Evolutionary conservation across 805 yeast genomes (phyloP).

Genomic region (Lipomyces yamanashiensis): DNA sequence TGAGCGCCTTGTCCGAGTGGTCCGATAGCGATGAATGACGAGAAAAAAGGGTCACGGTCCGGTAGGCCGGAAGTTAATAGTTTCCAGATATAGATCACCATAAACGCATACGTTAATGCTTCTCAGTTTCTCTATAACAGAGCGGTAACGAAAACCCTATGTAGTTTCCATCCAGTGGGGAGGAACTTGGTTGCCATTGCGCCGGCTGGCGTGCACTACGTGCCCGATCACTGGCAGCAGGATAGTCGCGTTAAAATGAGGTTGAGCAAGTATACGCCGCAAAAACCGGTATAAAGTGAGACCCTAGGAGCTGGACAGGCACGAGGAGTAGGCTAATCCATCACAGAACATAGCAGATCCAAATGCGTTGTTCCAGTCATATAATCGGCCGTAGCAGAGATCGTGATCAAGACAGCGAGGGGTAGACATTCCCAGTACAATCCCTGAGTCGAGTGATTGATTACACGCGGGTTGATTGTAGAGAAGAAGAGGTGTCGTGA

Average conservation of each 20-base stretch:
- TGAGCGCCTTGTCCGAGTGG: conserved; percentile 15
- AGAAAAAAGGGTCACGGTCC: background rate
- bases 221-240: conserved; percentile 1
- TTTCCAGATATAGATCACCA: conserved; percentile 11
- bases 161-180: background rate
- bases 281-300: conserved; percentile 1
- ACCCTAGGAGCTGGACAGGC: background rate
- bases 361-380: background rate
- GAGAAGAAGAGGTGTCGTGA: background rate
- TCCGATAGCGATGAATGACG: conserved; percentile 6
- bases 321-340: conserved; percentile 3
- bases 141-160: conserved; percentile 8
- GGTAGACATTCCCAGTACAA: conserved; percentile 4
- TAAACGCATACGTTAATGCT: background rate
- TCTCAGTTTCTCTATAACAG: conserved; percentile 2
- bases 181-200: conserved; percentile 1
- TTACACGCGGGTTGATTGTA: background rate
- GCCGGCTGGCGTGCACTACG: conserved; percentile 8
- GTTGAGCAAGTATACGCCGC: conserved; percentile 38
- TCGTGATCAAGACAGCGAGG: background rate
- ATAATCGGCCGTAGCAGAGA: conserved; percentile 4
- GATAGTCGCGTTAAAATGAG: conserved; percentile 4
- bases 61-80: background rate
- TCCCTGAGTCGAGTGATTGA: conserved; percentile 3
- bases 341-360: conserved; percentile 13